Evolutionary conservation across 2,329 filamentous ascomycete genomes (phyloP), one percentile per base, ranked within the genome.

Genomic region (Clonostachys sp.): DNA sequence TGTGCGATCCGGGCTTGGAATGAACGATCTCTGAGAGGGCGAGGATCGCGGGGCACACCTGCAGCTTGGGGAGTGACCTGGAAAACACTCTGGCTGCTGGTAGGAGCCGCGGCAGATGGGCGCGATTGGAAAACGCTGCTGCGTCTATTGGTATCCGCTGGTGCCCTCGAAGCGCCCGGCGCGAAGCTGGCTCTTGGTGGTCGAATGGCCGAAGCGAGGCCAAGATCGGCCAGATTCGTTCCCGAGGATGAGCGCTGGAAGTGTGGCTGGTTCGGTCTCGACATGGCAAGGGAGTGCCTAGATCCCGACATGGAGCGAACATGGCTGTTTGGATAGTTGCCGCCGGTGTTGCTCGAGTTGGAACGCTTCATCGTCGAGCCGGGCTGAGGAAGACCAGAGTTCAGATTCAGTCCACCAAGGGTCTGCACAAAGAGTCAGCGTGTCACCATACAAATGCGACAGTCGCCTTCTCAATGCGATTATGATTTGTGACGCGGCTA

Each of bases 11-110:
- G 83, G 33, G 83, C 78, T 61, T 95, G 89, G 56, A 87, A 95
- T 18, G 80, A 78, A 36, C 88, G 78, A 61, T 97, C 90, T 61
- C 86, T 88, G 46, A 97, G 73, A 13, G 91, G 88, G 48, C 95
- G 82, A 2, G 94, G 92, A 61, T 99, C 95, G 51, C 84, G 80
- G 1, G 91, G 89, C 3, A 92, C 86, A 49, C 89, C 89, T 2
- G 91, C 90, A 5, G 87, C 81, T 49, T 86, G 83, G 5, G 90
- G 89, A 18, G 84, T 89, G 52, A 91, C 89, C 57, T 91, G 87
- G 67, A 99, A 99, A 74, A 99, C 97, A 52, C 90, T 96, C 65
- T 96, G 91, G 57, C 94, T 89, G 45, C 75, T 80, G 55, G 82
- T 77, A n/a, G 82, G 78, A 3, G 83, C 87, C 41, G 72, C 75